phyloP scores from a whole-genome alignment of 169 alveolate genomes.

The Eimeria necatrix region DNA sequence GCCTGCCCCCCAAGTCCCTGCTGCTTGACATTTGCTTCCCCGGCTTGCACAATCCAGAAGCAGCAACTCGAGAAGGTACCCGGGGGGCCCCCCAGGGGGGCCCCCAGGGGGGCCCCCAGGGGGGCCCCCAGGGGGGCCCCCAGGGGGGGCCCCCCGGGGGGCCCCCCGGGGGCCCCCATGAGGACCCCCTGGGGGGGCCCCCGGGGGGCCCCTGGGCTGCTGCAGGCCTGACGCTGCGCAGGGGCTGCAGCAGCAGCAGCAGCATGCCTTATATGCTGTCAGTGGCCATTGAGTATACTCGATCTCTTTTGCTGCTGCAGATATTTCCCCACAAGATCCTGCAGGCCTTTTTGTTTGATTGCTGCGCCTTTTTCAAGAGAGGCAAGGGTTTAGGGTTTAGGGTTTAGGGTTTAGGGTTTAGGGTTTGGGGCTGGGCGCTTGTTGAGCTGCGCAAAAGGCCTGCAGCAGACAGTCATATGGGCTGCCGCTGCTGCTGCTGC shows the following conservation, averaged over 20 bases:
- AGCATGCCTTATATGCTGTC: constrained; percentile 73
- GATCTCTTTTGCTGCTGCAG: constrained; percentile 81
- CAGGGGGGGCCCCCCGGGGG: too few relatives aligned
- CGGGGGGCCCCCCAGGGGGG: too few relatives aligned
- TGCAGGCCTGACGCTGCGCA: background rate
- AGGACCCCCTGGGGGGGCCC: background rate
- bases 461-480: background rate
- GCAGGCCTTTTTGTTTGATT: constrained; percentile 84
- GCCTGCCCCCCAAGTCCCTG: constrained; percentile 11
- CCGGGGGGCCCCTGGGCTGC: background rate
- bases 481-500: too few relatives aligned
- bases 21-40: constrained; percentile 22
- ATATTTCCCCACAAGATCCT: constrained; percentile 83
- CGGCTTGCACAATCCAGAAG: background rate
- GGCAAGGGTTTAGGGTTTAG: constrained; percentile 51
- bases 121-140: too few relatives aligned
- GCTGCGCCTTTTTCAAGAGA: constrained; percentile 81
- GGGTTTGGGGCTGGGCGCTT: background rate
- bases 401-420: constrained; percentile 1
- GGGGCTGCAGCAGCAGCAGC: background rate
- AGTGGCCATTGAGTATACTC: constrained; percentile 78
- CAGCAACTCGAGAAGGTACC: background rate
- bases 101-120: too few relatives aligned
- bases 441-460: too few relatives aligned
- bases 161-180: too few relatives aligned